These are phyloP conservation scores for Colletotrichum scovillei DNA, from an alignment of 2,329 filamentous ascomycete genomes.

Conservation along the genomic window DNA sequence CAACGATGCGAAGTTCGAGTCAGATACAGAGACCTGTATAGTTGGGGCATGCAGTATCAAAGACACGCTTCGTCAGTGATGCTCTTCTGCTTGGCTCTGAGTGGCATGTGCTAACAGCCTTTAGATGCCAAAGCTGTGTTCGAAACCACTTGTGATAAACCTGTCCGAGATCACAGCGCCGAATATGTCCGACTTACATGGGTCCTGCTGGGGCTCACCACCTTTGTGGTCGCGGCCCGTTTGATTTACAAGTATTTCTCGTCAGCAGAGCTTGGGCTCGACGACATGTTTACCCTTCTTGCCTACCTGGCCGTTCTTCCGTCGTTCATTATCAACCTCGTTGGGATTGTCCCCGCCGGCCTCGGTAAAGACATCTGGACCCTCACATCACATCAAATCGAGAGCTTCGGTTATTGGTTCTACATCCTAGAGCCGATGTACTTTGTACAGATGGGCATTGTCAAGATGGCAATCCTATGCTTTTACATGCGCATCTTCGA, in stretches of 20 bases:
- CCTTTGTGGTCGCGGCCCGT: constrained; percentile 47
- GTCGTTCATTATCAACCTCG: constrained; percentile 39
- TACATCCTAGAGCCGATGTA: constrained; percentile 51
- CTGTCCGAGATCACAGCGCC: constrained; percentile 15
- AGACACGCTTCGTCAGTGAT: constrained; percentile 23
- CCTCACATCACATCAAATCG: constrained; percentile 38
- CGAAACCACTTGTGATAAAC: constrained; percentile 20
- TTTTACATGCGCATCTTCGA: constrained; percentile 58
- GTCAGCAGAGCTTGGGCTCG: constrained; percentile 42
- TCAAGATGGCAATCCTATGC: constrained; percentile 54
- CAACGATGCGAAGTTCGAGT: constrained; percentile 17
- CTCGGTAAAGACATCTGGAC: constrained; percentile 50
- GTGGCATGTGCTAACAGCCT: not conserved
- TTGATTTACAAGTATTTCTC: constrained; percentile 43
- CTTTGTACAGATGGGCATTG: constrained; percentile 49
- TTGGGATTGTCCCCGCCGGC: constrained; percentile 41
- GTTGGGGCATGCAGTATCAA: constrained; percentile 13
- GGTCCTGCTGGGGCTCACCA: constrained; percentile 14
- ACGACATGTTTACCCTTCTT: constrained; percentile 44
- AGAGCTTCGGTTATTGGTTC: constrained; percentile 43
- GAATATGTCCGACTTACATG: constrained; percentile 22
- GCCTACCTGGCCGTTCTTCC: constrained; percentile 39
- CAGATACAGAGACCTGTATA: constrained; percentile 23
- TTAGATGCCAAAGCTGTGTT: constrained; percentile 24
- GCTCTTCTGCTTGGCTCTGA: not conserved